Evolutionary conservation across 2,329 filamentous ascomycete species (phyloP).

Genomic region (Rhinocladiella mackenziei): DNA sequence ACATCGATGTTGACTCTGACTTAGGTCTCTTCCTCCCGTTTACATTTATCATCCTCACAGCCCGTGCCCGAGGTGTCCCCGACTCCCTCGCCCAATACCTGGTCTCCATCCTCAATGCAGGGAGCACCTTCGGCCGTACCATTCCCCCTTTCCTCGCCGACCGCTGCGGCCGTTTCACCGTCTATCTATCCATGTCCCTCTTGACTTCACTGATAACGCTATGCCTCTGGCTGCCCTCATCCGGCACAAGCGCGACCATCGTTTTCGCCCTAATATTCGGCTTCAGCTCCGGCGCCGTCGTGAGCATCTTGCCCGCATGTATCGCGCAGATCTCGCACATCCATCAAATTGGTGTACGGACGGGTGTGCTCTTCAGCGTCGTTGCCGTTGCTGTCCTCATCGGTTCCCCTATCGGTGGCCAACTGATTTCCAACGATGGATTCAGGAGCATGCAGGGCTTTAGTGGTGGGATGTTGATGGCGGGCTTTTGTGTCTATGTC

Average conservation of each 20-base stretch:
- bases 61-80: constrained; percentile 46
- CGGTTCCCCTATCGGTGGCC: constrained; percentile 64
- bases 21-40: constrained; percentile 37
- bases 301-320: constrained; percentile 59
- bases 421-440: constrained; percentile 48
- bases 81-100: constrained; percentile 49
- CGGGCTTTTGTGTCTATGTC: constrained; percentile 39
- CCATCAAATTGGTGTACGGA: constrained; percentile 64
- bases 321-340: constrained; percentile 69
- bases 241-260: constrained; percentile 55
- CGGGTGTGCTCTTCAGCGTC: constrained; percentile 61
- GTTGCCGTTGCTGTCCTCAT: constrained; percentile 62
- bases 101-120: constrained; percentile 52
- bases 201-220: constrained; percentile 48
- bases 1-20: constrained; percentile 47
- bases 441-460: constrained; percentile 63
- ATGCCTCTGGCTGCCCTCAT: constrained; percentile 53
- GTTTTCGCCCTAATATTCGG: constrained; percentile 64
- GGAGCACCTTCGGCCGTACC: constrained; percentile 36
- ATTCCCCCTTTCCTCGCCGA: constrained; percentile 35
- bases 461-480: constrained; percentile 52
- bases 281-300: constrained; percentile 64
- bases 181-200: constrained; percentile 33
- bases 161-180: constrained; percentile 31
- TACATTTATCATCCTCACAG: constrained; percentile 29